These are phyloP conservation scores for apple (Malus domestica) DNA, from an alignment of 306 rosid species.

Conservation along the genomic window DNA sequence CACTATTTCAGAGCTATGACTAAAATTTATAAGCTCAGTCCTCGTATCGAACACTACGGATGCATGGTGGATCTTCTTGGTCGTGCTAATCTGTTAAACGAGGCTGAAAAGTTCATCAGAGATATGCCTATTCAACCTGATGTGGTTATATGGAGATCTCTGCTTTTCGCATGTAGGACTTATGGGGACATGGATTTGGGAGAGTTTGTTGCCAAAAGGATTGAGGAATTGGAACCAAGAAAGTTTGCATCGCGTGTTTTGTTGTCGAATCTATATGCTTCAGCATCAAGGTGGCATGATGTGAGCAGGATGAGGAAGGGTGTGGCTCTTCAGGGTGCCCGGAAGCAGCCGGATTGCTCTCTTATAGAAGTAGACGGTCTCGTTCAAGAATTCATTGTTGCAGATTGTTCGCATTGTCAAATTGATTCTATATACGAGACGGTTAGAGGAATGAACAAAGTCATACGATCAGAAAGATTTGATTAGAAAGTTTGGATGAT, in stretches of 20 bases:
- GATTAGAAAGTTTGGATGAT: not conserved
- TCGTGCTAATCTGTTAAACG: conserved; percentile 13
- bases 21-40: not conserved
- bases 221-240: conserved; percentile 17
- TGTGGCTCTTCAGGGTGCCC: not conserved
- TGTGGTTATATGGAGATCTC: conserved; percentile 19
- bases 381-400: conserved; percentile 11
- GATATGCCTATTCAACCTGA: conserved; percentile 15
- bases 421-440: not conserved
- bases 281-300: conserved; percentile 16
- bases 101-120: conserved; percentile 11
- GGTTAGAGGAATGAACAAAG: not conserved
- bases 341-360: conserved; percentile 19
- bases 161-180: conserved; percentile 12
- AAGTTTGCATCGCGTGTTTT: conserved; percentile 3
- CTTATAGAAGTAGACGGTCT: conserved; percentile 18
- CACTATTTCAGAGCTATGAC: conserved; percentile 2
- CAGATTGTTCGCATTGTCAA: conserved; percentile 5
- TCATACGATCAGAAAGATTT: not conserved
- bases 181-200: not conserved
- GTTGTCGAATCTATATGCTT: conserved; percentile 13
- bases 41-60: conserved; percentile 15
- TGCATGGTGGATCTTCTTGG: conserved; percentile 26
- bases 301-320: conserved; percentile 8
- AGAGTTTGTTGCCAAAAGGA: conserved; percentile 4